A percentile compares a stretch with the other conserved stretches of the same genome.
Evolutionary conservation across 805 yeast genomes (phyloP).

Genomic region (Candida oleophila): DNA sequence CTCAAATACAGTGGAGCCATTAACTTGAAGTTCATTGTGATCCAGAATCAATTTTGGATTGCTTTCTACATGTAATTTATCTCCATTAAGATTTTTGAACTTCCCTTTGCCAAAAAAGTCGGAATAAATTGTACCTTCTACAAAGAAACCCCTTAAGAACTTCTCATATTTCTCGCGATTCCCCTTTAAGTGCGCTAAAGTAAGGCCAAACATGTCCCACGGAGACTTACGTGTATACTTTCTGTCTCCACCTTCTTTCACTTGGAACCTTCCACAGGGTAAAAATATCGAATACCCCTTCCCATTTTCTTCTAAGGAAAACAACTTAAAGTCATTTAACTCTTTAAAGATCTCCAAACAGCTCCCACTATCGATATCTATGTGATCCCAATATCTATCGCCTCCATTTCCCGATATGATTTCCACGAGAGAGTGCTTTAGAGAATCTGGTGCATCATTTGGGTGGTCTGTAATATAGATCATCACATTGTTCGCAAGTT

Average conservation of each 20-base stretch:
- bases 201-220: conserved; percentile 65
- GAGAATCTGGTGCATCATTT: conserved; percentile 58
- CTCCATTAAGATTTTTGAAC: conserved; percentile 27
- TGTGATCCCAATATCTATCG: conserved; percentile 23
- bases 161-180: conserved; percentile 51
- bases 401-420: conserved; percentile 33
- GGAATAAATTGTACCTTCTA: conserved; percentile 67
- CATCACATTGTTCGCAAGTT: conserved; percentile 50
- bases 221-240: conserved; percentile 27
- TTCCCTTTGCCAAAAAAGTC: conserved; percentile 38
- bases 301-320: conserved; percentile 50
- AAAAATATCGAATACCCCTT: conserved; percentile 73
- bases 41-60: conserved; percentile 17
- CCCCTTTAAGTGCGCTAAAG: conserved; percentile 54
- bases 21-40: conserved; percentile 24
- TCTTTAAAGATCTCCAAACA: conserved; percentile 66
- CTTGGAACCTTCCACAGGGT: conserved; percentile 55
- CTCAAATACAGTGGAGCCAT: conserved; percentile 26
- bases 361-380: conserved; percentile 32
- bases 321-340: conserved; percentile 50
- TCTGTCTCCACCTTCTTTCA: background rate
- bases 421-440: conserved; percentile 61
- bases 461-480: conserved; percentile 66
- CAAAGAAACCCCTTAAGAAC: conserved; percentile 56
- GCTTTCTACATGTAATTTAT: conserved; percentile 20